Conservation (phyloP, 768 basidiomycete species). For the Boletus eberwhitei region DNA sequence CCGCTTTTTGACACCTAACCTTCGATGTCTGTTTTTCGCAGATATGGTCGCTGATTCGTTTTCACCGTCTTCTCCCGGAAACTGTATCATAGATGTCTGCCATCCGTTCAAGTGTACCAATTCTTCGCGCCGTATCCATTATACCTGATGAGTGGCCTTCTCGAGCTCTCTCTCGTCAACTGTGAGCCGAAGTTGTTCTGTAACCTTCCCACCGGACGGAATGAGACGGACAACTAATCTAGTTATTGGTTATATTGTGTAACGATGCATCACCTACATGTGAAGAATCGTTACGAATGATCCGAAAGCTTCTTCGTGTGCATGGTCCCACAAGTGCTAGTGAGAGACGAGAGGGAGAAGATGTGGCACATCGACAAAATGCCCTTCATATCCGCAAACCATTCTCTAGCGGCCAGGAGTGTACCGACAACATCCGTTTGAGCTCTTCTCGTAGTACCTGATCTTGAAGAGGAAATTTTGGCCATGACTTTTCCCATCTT, state of each 20-base stretch:
- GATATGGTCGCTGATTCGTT: constrained; percentile 40
- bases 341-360: background rate
- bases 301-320: background rate
- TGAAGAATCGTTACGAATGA: background rate
- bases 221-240: background rate
- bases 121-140: background rate
- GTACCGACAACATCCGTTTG: constrained; percentile 14
- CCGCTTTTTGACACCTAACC: background rate
- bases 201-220: background rate
- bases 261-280: background rate
- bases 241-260: background rate
- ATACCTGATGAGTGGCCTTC: background rate
- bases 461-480: constrained; percentile 16
- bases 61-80: background rate
- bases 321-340: background rate
- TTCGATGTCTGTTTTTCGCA: constrained; percentile 10
- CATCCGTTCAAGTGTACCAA: constrained; percentile 13
- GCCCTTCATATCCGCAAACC: background rate
- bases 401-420: background rate
- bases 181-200: background rate
- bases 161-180: background rate
- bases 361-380: background rate
- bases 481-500: constrained; percentile 20
- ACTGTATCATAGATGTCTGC: constrained; percentile 21
- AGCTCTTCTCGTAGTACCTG: constrained; percentile 16